Conservation (phyloP, 208 protist species). For the Porcisia hertigi region DNA sequence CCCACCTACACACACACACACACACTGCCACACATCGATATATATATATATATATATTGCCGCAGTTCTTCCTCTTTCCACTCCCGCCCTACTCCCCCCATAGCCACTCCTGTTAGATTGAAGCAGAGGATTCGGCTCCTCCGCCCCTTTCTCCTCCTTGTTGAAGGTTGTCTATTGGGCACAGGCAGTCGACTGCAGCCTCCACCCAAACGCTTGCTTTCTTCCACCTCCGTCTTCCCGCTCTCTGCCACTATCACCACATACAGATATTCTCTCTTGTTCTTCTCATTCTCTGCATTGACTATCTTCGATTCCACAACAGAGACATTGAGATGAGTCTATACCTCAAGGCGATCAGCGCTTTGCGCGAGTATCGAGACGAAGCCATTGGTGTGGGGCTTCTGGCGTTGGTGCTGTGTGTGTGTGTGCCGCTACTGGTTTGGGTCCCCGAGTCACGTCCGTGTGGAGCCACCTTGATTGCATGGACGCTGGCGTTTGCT, state of each 20-base stretch:
- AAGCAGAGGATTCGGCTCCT: too few species aligned
- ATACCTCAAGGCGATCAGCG: not conserved
- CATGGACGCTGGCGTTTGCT: slow-evolving; percentile 19
- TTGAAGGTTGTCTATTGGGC: too few species aligned
- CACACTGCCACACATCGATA: too few species aligned
- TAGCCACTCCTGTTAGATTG: too few species aligned
- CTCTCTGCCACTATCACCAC: not conserved
- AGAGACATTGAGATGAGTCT: not conserved
- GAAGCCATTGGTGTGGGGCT: not conserved
- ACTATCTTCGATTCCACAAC: not conserved
- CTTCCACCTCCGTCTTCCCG: not conserved
- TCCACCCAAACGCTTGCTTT: too few species aligned
- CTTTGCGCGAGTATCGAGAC: slow-evolving; percentile 13
- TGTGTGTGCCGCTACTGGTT: slow-evolving; percentile 26
- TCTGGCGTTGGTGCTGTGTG: slow-evolving; percentile 8
- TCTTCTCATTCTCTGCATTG: not conserved
- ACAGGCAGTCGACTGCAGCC: too few species aligned
- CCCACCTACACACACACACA: too few species aligned
- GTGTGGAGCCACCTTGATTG: slow-evolving; percentile 22
- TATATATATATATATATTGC: too few species aligned
- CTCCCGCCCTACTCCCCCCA: too few species aligned
- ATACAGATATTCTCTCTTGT: not conserved
- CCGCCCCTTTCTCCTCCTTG: too few species aligned
- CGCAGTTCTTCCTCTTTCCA: too few species aligned
- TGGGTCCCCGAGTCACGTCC: slow-evolving; percentile 15